A percentile compares a stretch with the other conserved stretches of the same genome.
phyloP scores from a whole-genome alignment of 1,139 yeast genomes.

The Kodamaea plutei region DNA sequence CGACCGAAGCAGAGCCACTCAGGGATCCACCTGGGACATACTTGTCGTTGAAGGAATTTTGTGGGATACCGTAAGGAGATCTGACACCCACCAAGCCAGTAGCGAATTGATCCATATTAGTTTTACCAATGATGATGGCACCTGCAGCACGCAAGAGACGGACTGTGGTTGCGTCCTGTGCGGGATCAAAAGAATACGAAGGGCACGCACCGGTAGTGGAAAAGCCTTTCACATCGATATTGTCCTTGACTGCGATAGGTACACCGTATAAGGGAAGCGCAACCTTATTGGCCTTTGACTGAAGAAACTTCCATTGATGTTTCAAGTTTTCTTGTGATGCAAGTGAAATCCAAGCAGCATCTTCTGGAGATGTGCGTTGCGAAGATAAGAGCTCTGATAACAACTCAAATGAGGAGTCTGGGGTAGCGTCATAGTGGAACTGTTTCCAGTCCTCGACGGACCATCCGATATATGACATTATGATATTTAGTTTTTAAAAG shows the following conservation, averaged over 20 bases:
- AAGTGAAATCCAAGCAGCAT: slow-evolving; percentile 89
- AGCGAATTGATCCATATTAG: slow-evolving; percentile 93
- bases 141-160: slow-evolving; percentile 70
- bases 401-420: slow-evolving; percentile 53
- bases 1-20: slow-evolving; percentile 92
- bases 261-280: slow-evolving; percentile 76
- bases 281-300: slow-evolving; percentile 52
- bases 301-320: slow-evolving; percentile 78
- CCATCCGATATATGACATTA: slow-evolving; percentile 36
- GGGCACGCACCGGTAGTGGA: slow-evolving; percentile 96
- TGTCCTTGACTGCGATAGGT: slow-evolving; percentile 91
- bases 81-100: slow-evolving; percentile 95
- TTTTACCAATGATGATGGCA: slow-evolving; percentile 87
- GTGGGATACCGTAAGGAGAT: slow-evolving; percentile 88
- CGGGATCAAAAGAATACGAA: slow-evolving; percentile 63
- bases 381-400: slow-evolving; percentile 46
- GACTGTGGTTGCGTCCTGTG: slow-evolving; percentile 72
- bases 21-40: slow-evolving; percentile 94
- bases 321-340: slow-evolving; percentile 55
- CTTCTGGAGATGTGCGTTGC: slow-evolving; percentile 37
- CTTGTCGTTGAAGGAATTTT: slow-evolving; percentile 66
- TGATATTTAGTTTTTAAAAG: no score
- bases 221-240: slow-evolving; percentile 80
- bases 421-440: slow-evolving; percentile 62
- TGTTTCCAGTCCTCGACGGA: slow-evolving; percentile 58